Evolutionary conservation across 2,329 filamentous ascomycete species (phyloP), one percentile per base, ranked within the genome.

Genomic region (Akanthomyces dipterigenus): DNA sequence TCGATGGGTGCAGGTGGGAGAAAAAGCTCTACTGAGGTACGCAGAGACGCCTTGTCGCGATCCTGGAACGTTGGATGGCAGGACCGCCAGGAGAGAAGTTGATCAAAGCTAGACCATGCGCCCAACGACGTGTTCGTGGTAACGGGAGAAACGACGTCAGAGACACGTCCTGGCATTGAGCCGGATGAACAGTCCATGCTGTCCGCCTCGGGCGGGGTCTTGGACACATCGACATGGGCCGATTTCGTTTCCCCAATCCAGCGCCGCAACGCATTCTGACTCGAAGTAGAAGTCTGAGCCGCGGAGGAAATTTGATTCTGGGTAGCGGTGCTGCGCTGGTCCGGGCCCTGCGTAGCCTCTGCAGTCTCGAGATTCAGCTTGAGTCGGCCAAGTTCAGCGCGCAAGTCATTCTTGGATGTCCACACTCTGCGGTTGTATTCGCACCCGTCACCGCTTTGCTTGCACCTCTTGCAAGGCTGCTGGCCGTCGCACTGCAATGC

Each of bases 351-450:
- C 24, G 31, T 14, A 8, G 38, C 14, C 3, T 11, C n/a, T 38
- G 16, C 2, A 3, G 43, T 38, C 4, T 12, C 46, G 5, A 53
- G 16, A 34, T 64, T 64, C 59, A 63, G 60, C 16, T 62, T 62
- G 2, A 69, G 60, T 0, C 67, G 59, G 55, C 64, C 64, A 20
- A 69, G 68, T n/a, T 69, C 65, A 1, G 66, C 64, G 3, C 67
- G 55, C 1, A 69, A 38, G n/a, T 68, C 67, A 31, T 63, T 43
- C 24, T 65, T 65, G 9, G 63, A 63, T 12, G 57, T 43, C 45
- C 61, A 58, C 26, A 55, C 45, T 14, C 26, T 51, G 14, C 49
- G 34, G 26, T 45, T 51, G 59, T 63, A 65, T 4, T 61, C 58
- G 48, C 64, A 65, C 8, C 20, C 18, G 12, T 62, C 45, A 18